Evolutionary conservation across 176 grass and related monocot genomes (phyloP), one percentile per base, ranked within the genome.

Genomic region (Urochloa ruziziensis): DNA sequence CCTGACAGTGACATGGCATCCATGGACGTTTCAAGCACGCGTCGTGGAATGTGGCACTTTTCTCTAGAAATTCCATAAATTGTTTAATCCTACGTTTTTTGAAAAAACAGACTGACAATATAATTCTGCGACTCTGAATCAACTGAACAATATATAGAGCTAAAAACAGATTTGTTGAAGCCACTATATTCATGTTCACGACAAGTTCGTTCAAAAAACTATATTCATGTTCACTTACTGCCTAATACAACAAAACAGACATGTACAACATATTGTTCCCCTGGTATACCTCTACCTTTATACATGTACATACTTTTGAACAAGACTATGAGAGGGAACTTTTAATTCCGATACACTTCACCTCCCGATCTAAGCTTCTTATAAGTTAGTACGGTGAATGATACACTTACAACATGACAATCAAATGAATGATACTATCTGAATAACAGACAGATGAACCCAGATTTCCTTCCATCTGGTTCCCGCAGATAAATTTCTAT

Each of bases 291-390:
- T n/a, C n/a, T 36, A 74, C 25, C 35, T 73, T 78, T 83, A 46
- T 62, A n/a, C n/a, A 88, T 77, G 73, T 79, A 88, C 58, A 88
- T 44, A 79, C 75, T 75, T 67, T 74, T 59, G 58, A 63, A 53
- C 24, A 70, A 69, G 42, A 23, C 27, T 60, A 24, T 18, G 53
- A 18, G n/a, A 33, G 51, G 19, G 52, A 53, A 35, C 35, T 15
- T 51, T 24, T 37, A 3, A 34, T 54, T 39, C 35, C 67, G 11
- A 36, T 17, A 15, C 51, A 49, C 60, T 68, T 47, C 67, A 67
- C 34, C 37, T 73, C 17, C 49, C 51, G 10, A 60, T n/a, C n/a
- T n/a, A n/a, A n/a, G n/a, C n/a, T n/a, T n/a, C n/a, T n/a, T n/a
- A n/a, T n/a, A n/a, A n/a, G n/a, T n/a, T n/a, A n/a, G n/a, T n/a